Evolutionary conservation across 345 rosid genomes (phyloP), one percentile per base, ranked within the genome.

Genomic region (Eucalyptus sp.): DNA sequence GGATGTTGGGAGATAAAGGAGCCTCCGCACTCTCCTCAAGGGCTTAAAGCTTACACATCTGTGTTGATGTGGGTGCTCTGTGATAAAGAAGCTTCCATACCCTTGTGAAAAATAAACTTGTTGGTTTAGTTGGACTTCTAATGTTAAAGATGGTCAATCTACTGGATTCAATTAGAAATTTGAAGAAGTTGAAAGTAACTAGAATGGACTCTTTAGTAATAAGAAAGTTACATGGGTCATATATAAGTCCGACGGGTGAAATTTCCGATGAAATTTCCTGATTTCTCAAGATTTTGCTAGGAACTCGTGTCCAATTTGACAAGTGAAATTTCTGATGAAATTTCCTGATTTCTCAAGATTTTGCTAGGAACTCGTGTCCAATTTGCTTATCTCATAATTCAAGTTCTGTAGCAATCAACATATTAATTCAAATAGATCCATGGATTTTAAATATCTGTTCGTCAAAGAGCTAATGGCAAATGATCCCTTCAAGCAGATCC

Each of bases 61-160:
- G 0, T 56, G 29, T 56, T 56, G 25, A 22, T 9, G 27, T 56
- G 62, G 25, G 12, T 22, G 62, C 12, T 8, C 0, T 56, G 0
- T 56, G 62, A 56, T 56, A 56, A 56, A 56, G 8, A 0, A 22
- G 62, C 13, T 56, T 56, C 27, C 62, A 22, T 56, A 20, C 10
- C 27, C 60, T 4, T 22, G 60, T 56, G 60, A 56, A 18, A 10
- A 31, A 51, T 86, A 27, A 10, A 16, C 11, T 18, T 4, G 43
- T 37, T 86, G 48, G n/a, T 33, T 33, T 13, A 33, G 49, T 86
- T 86, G 68, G 68, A 18, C 24, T 52, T 52, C 10, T 1, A 86
- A 50, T 8, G 33, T 86, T 43, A 52, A 1, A 17, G 68, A 16
- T 37, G 4, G 44, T 17, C 25, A 22, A 86, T 15, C 52, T 54